These are phyloP conservation scores for Serendipita indica DNA, from an alignment of 768 basidiomycete genomes.

Conservation along the genomic window DNA sequence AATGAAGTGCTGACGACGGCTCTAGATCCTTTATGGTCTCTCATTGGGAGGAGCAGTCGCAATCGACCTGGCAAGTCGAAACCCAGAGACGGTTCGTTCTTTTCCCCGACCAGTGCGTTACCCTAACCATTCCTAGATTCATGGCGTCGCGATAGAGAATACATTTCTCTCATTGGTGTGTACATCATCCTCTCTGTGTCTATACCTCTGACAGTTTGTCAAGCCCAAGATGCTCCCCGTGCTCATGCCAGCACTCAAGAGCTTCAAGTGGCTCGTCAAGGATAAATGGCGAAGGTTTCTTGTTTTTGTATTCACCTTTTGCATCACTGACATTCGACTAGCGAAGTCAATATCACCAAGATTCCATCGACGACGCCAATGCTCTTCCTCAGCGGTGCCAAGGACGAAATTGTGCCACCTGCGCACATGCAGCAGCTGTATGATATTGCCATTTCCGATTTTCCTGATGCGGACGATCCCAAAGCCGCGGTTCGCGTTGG, in stretches of 20 bases:
- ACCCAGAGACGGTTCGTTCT: slow-evolving; percentile 20
- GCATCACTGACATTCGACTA: slow-evolving; percentile 18
- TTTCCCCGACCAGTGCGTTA: neutral
- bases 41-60: slow-evolving; percentile 30
- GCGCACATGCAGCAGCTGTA: slow-evolving; percentile 25
- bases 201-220: neutral
- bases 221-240: slow-evolving; percentile 25
- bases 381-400: slow-evolving; percentile 27
- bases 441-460: slow-evolving; percentile 12
- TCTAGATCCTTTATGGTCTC: slow-evolving; percentile 21
- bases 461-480: slow-evolving; percentile 15
- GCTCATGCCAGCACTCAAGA: slow-evolving; percentile 25
- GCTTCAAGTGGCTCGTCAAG: slow-evolving; percentile 23
- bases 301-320: neutral
- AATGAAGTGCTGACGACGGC: neutral
- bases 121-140: slow-evolving; percentile 14
- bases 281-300: slow-evolving; percentile 1
- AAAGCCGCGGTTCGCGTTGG: slow-evolving; percentile 11
- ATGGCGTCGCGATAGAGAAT: slow-evolving; percentile 32
- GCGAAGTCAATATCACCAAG: slow-evolving; percentile 18
- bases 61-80: slow-evolving; percentile 27
- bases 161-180: slow-evolving; percentile 28
- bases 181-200: neutral
- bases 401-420: slow-evolving; percentile 30
- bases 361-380: slow-evolving; percentile 26